Evolutionary conservation across 495 filamentous ascomycete species (phyloP), one percentile per base, ranked within the genome.

Genomic region (Penicillium malachiteum): DNA sequence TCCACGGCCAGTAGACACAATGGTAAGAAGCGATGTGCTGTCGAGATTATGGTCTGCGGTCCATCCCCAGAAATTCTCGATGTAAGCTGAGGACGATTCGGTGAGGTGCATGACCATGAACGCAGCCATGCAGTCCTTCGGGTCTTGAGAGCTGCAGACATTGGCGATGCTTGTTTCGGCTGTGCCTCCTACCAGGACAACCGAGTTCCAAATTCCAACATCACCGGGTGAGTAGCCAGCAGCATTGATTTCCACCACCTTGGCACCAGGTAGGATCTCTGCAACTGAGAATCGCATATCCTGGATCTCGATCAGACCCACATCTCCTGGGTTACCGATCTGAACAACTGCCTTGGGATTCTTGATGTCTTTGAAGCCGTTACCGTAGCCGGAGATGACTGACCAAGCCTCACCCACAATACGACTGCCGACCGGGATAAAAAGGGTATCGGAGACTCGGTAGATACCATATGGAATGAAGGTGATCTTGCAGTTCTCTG

Each of bases 381-480:
- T 34, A 11, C 85, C 85, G 7, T 64, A 62, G 7, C 63, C 79
- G 8, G 78, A 66, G 47, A 85, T 82, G 3, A 77, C 74, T 26
- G 77, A 64, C 64, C 74, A 83, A 11, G 72, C 73, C 55, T 85
- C 81, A 26, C 84, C 83, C 3, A 85, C 76, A 26, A 86, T 81
- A 8, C 76, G 72, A 12, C 78, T 75, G 8, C 77, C 77, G 0
- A 73, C 63, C 0, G 84, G 86, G 38, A 88, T 67, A 37, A 71
- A 57, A 37, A 89, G 61, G 0, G 86, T 89, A 21, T 75, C 67
- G 5, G 73, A 83, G 35, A 88, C 79, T 7, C 78, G 63, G 59
- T 89, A 89, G 0, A 77, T 77, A 10, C 86, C 85, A 18, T 72
- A 70, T 3, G 85, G 84, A 58, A 89, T 83, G 62, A 78, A 88